Evolutionary conservation across 306 rosid species (phyloP).

Genomic region (Vigna trinervia): DNA sequence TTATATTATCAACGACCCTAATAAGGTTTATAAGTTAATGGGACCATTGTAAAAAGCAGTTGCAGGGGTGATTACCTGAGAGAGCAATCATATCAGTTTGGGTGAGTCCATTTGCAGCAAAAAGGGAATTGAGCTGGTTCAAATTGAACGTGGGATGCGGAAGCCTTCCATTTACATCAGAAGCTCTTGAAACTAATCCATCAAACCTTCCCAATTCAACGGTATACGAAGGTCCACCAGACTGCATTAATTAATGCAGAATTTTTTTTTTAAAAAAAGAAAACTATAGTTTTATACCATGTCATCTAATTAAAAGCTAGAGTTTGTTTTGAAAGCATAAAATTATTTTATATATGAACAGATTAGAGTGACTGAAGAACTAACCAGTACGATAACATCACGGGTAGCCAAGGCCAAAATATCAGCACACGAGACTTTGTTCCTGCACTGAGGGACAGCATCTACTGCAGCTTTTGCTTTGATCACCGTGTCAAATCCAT

Average conservation of each 20-base stretch:
- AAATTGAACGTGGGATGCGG: constrained; percentile 61
- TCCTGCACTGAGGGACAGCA: constrained; percentile 63
- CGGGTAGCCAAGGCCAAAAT: constrained; percentile 80
- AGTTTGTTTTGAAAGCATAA: too few relatives aligned
- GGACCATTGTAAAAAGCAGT: neutral
- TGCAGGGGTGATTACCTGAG: constrained; percentile 55
- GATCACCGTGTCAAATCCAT: constrained; percentile 86
- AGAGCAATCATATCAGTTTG: constrained; percentile 86
- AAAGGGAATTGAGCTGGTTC: constrained; percentile 68
- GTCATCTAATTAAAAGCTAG: too few relatives aligned
- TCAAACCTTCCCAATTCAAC: constrained; percentile 86
- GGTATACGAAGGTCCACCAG: constrained; percentile 71
- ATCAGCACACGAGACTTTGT: constrained; percentile 86
- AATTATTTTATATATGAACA: too few relatives aligned
- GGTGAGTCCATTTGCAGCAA: constrained; percentile 58
- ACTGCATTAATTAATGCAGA: constrained; percentile 35
- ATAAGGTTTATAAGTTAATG: neutral
- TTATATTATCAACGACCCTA: neutral
- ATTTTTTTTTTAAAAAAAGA: too few relatives aligned
- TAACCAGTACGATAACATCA: constrained; percentile 71
- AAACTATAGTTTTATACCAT: too few relatives aligned
- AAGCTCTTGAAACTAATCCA: constrained; percentile 66
- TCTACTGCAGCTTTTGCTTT: constrained; percentile 84
- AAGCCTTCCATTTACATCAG: constrained; percentile 64
- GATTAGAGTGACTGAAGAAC: neutral